Base-by-base conservation (phyloP, 306 rosid genomes). In the Lithocarpus polystachyus region DNA sequence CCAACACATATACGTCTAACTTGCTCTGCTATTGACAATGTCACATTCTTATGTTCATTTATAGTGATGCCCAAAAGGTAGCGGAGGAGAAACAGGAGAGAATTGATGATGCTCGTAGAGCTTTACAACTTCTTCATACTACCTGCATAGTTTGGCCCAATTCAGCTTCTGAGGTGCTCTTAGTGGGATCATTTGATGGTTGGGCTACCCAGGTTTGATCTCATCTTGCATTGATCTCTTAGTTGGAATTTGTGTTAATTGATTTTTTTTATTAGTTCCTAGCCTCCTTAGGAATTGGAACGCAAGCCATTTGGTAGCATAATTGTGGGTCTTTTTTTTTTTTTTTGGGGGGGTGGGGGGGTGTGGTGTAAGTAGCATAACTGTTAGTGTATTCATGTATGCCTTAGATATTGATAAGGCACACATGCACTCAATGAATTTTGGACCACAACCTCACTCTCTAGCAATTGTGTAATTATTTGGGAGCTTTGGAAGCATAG, bases 111-210 rank as follows among this genome's bases (percentile, higher is more conserved):
- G 87, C 90, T 53, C 79, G 56, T 28, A 83, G 88, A 81, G 90
- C 96, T 81, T 69, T 84, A 81, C 83, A 71, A 43, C 68, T 84
- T 75, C 89, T 96, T 77, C 92, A 85, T 52, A 56, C 81, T 56
- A 74, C 90, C 76, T 84, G 86, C 83, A 81, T 96, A 77, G 88
- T 90, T 52, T 96, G 97, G 97, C 89, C 94, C 22, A 93, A 76
- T 84, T 62, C 84, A 64, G 99, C 96, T 82, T 86, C 97, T 4
- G 92, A 90, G 86, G 99, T 96, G 83, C 86, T 91, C 75, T 79
- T 96, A 59, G 80, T 75, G 5, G 99, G 98, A 75, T 96, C 99
- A 31, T 96, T 89, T 77, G 98, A 96, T 86, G 99, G 99, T 77
- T 93, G 99, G 98, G 82, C 93, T 40, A 77, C 88, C 68, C 87